Conservation (phyloP, 2,329 filamentous ascomycete species). For the Juglanconis sp. region DNA sequence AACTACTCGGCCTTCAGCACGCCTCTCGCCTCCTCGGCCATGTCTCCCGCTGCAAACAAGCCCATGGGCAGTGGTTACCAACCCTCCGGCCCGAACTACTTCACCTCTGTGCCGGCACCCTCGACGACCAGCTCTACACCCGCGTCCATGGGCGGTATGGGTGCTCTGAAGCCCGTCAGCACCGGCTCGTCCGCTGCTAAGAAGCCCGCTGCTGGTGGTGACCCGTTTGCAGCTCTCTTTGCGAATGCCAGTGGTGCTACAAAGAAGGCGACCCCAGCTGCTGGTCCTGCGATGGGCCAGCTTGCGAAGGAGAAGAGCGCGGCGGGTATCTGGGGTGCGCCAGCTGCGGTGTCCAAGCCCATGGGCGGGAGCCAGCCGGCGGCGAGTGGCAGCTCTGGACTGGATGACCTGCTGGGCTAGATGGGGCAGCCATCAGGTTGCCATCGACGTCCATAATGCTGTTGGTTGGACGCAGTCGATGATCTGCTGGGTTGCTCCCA, state of each 20-base stretch:
- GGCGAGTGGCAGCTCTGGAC: constrained; percentile 31
- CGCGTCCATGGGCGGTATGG: constrained; percentile 25
- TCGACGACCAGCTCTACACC: constrained; percentile 30
- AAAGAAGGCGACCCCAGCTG: constrained; percentile 66
- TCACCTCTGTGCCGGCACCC: constrained; percentile 66
- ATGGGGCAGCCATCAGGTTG: background rate
- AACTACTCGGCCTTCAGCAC: constrained; percentile 64
- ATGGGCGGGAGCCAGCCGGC: constrained; percentile 22
- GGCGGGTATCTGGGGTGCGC: constrained; percentile 87
- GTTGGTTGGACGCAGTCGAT: too few relatives aligned
- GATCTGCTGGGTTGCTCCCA: background rate
- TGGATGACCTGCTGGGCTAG: constrained; percentile 48
- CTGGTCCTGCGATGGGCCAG: constrained; percentile 81
- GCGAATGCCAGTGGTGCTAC: constrained; percentile 66
- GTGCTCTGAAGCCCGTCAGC: constrained; percentile 22
- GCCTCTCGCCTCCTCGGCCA: constrained; percentile 37
- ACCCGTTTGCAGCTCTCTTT: constrained; percentile 89
- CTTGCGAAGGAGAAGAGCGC: constrained; percentile 98
- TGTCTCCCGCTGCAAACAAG: constrained; percentile 35
- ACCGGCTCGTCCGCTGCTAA: constrained; percentile 21
- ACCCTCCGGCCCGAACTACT: constrained; percentile 86
- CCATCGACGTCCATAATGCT: too few relatives aligned
- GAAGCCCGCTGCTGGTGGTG: constrained; percentile 56
- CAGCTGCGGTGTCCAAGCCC: constrained; percentile 42
- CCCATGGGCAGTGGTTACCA: constrained; percentile 65